phyloP scores from a whole-genome alignment of 2,329 filamentous ascomycete species.

The Pseudocercospora fijiensis region DNA sequence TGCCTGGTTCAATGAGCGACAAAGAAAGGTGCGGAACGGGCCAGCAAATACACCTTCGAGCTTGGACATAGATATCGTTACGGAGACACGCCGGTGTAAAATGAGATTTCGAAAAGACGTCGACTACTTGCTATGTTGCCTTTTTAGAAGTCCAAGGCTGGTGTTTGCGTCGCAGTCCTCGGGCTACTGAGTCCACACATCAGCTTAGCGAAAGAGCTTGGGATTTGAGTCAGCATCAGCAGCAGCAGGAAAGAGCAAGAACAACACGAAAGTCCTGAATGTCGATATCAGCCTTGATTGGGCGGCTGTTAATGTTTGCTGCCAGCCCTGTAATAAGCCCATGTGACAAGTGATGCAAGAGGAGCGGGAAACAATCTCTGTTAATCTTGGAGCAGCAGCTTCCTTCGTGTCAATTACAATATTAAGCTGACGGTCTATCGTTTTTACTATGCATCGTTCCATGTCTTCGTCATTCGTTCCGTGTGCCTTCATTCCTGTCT shows the following conservation, averaged over 20 bases:
- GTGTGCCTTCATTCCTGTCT: not conserved
- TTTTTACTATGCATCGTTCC: not conserved
- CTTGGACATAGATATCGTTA: not conserved
- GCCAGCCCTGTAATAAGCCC: not conserved
- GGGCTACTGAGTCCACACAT: not conserved
- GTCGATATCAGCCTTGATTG: slow-evolving; percentile 23
- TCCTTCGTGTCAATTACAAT: not conserved
- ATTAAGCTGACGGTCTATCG: not conserved
- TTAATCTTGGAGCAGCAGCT: too few relatives aligned
- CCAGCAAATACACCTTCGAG: too few relatives aligned
- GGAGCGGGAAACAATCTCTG: too few relatives aligned
- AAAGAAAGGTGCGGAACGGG: not conserved
- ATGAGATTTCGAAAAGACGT: not conserved
- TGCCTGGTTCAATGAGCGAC: not conserved
- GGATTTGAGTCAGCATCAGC: not conserved
- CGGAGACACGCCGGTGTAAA: not conserved
- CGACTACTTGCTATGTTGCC: not conserved
- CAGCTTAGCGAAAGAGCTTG: not conserved
- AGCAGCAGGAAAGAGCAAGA: not conserved
- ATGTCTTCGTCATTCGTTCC: not conserved
- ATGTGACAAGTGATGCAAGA: not conserved
- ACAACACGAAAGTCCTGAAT: slow-evolving; percentile 46
- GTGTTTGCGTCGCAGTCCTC: not conserved
- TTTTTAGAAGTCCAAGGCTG: not conserved
- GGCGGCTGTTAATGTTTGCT: not conserved